These are phyloP conservation scores for Nothophytophthora sp. DNA, from an alignment of 352 stramenopile species.

Conservation along the genomic window DNA sequence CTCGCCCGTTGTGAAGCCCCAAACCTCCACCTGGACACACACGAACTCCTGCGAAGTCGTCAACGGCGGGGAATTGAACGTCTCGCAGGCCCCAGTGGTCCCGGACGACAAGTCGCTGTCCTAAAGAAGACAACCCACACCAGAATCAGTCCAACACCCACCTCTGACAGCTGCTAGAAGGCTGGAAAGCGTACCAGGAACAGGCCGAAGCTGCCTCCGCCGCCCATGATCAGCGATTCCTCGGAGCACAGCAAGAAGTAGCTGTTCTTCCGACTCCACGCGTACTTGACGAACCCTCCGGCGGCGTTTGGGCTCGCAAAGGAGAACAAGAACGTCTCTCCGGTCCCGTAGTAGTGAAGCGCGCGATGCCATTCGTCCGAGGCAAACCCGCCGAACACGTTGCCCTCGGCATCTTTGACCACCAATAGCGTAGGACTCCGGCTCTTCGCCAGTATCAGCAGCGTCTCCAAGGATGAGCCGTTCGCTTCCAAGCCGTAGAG, in stretches of 20 bases:
- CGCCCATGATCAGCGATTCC: constrained; percentile 90
- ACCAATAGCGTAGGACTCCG: constrained; percentile 80
- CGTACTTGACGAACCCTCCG: constrained; percentile 69
- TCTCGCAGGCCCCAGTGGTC: constrained; percentile 87
- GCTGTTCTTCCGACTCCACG: constrained; percentile 89
- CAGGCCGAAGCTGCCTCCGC: constrained; percentile 88
- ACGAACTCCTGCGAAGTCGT: constrained; percentile 79
- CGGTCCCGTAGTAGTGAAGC: constrained; percentile 89
- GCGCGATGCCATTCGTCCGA: constrained; percentile 79
- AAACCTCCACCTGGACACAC: constrained; percentile 83
- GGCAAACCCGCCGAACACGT: constrained; percentile 85
- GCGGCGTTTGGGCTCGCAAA: constrained; percentile 48
- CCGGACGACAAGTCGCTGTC: constrained; percentile 85
- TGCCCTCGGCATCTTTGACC: constrained; percentile 72
- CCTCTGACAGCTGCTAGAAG: neutral
- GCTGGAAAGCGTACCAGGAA: constrained; percentile 66
- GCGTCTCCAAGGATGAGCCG: constrained; percentile 75
- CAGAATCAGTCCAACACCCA: neutral
- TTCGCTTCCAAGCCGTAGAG: constrained; percentile 81
- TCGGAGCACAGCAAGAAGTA: constrained; percentile 93
- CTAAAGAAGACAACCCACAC: constrained; percentile 26
- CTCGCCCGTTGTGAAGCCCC: constrained; percentile 78
- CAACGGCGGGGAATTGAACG: constrained; percentile 83
- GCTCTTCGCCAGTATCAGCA: constrained; percentile 67
- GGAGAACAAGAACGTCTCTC: constrained; percentile 89